A percentile compares a stretch with the other conserved stretches of the same genome.
These are phyloP conservation scores for Neofusicoccum kwambonambiense DNA, from an alignment of 2,329 filamentous ascomycete species.

Conservation along the genomic window DNA sequence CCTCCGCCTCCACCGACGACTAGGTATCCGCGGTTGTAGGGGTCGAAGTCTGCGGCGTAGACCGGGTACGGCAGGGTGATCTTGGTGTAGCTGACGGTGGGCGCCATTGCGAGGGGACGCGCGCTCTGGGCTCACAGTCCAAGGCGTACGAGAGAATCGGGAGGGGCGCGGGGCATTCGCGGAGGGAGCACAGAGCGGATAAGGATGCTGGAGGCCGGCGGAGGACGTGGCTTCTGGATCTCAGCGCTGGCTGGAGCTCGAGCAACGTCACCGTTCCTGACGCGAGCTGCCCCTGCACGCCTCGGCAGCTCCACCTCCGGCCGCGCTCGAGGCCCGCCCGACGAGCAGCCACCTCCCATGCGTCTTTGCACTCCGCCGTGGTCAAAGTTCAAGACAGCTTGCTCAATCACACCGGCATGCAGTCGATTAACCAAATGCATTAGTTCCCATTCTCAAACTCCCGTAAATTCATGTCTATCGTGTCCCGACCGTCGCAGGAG, in stretches of 20 bases:
- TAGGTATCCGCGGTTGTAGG: slow-evolving; percentile 70
- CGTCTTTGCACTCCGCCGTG: too few relatives aligned
- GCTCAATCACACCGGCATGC: not conserved
- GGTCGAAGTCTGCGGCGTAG: slow-evolving; percentile 86
- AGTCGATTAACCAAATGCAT: not conserved
- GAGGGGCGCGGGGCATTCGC: not conserved
- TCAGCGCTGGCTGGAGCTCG: not conserved
- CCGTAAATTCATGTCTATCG: slow-evolving; percentile 17
- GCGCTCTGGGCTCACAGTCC: not conserved
- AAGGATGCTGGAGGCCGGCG: not conserved
- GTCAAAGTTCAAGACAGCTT: not conserved
- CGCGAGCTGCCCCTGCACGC: not conserved
- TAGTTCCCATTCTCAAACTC: slow-evolving; percentile 4
- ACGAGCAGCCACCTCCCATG: too few relatives aligned
- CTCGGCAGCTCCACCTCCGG: not conserved
- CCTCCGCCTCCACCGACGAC: slow-evolving; percentile 88
- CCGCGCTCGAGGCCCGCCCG: not conserved
- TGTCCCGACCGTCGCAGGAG: not conserved
- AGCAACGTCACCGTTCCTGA: not conserved
- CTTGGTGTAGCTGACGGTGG: slow-evolving; percentile 52
- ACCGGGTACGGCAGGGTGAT: slow-evolving; percentile 76
- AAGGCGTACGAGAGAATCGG: not conserved
- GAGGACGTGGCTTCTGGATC: too few relatives aligned
- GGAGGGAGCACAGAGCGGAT: not conserved
- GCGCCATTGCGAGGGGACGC: slow-evolving; percentile 22